Percentiles rank a stretch among this genome's conserved stretches.
Conservation (phyloP, 2,329 filamentous ascomycete species). For the Ophiostoma triangulosporum region DNA sequence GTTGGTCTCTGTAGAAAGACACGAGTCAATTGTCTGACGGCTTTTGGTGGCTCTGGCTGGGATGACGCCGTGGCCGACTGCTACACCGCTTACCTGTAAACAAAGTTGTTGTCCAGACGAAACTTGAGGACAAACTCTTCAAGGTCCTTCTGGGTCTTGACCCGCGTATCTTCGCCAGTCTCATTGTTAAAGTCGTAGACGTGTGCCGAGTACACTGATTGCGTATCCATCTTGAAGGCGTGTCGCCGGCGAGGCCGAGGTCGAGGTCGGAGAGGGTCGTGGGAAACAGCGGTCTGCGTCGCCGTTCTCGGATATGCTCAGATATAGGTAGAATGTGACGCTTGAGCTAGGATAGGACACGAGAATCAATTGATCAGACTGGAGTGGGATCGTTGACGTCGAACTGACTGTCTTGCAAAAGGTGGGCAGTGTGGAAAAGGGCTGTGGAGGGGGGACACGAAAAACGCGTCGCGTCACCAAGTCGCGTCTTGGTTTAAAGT, state of each 20-base stretch:
- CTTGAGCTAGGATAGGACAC: background rate
- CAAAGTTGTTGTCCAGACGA: constrained; percentile 82
- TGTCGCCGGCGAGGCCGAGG: background rate
- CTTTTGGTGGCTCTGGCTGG: background rate
- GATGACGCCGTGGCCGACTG: no score
- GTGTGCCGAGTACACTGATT: constrained; percentile 74
- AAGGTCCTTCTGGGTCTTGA: constrained; percentile 64
- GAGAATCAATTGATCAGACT: background rate
- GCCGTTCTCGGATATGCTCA: background rate
- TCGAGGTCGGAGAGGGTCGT: background rate
- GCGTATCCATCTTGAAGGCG: constrained; percentile 57
- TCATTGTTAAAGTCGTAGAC: constrained; percentile 59
- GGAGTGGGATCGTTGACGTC: background rate
- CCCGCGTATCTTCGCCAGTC: constrained; percentile 53
- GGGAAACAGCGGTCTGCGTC: background rate
- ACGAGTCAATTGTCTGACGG: constrained; percentile 17
- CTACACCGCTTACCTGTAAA: constrained; percentile 56
- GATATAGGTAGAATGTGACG: background rate
- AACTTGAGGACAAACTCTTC: constrained; percentile 90
- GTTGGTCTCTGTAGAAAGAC: constrained; percentile 57
- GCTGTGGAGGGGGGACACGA: constrained; percentile 7
- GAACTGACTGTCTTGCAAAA: background rate
- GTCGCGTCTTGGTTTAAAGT: constrained; percentile 12
- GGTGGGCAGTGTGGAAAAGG: background rate
- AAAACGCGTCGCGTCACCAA: constrained; percentile 14